A percentile compares a stretch with the other conserved stretches of the same genome.
Conservation (phyloP, 208 protist species). For the Dictyostelium gargantuum region DNA sequence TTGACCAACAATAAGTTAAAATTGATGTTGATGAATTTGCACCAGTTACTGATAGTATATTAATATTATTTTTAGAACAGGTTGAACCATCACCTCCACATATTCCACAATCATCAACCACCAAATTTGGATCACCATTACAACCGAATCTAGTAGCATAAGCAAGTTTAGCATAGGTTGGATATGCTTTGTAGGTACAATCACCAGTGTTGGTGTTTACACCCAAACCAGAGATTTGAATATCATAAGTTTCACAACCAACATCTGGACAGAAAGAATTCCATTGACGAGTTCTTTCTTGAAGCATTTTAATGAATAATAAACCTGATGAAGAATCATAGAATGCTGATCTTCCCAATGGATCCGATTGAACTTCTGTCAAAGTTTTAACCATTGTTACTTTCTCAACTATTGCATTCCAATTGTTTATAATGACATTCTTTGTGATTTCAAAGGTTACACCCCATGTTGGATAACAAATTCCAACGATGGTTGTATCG, state of each 20-base stretch:
- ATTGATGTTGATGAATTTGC: no score
- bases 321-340: neutral
- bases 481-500: neutral
- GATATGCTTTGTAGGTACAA: neutral
- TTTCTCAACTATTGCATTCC: neutral
- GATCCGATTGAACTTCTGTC: neutral
- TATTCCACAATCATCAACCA: neutral
- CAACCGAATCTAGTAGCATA: neutral
- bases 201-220: neutral
- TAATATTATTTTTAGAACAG: no score
- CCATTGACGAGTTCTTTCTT: neutral
- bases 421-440: neutral
- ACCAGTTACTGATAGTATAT: no score
- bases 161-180: neutral
- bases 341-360: neutral
- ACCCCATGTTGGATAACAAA: conserved; percentile 63
- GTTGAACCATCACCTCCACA: conserved; percentile 30
- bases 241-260: conserved; percentile 51
- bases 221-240: neutral
- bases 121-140: neutral
- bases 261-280: conserved; percentile 23
- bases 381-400: neutral
- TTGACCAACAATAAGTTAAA: no score
- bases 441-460: neutral
- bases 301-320: conserved; percentile 15